Conservation (phyloP, 1,284 basidiomycete species). For the Thelephora terrestris region DNA sequence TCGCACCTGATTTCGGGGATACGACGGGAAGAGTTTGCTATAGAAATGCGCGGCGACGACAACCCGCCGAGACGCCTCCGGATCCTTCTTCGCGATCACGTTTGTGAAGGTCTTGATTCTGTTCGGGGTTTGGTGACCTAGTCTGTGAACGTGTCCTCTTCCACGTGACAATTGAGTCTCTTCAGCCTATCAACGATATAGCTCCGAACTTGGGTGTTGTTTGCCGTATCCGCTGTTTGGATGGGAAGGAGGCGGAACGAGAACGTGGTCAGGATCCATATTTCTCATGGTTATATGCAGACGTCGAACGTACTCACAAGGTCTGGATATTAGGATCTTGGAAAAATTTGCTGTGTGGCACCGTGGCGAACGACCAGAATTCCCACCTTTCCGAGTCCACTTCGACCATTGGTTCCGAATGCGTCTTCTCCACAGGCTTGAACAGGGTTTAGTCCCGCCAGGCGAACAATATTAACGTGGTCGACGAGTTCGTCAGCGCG, state of each 20-base stretch:
- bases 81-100: conserved; percentile 90
- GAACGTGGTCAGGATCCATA: too few species aligned
- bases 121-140: conserved; percentile 83
- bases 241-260: too few species aligned
- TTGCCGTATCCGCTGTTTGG: conserved; percentile 54
- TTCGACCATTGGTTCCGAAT: too few species aligned
- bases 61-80: conserved; percentile 70
- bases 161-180: conserved; percentile 78
- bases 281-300: conserved; percentile 1
- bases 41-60: conserved; percentile 94
- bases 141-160: conserved; percentile 71
- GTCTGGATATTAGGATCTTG: conserved; percentile 73
- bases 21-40: conserved; percentile 78
- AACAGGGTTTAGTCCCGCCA: too few species aligned
- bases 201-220: conserved; percentile 69
- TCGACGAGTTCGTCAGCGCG: too few species aligned
- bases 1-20: conserved; percentile 64
- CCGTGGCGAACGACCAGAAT: too few species aligned
- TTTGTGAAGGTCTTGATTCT: conserved; percentile 82
- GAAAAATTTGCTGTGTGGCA: too few species aligned
- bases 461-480: too few species aligned
- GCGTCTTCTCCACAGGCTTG: too few species aligned
- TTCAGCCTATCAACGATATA: conserved; percentile 66
- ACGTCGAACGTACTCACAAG: conserved; percentile 40
- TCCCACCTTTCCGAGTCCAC: too few species aligned